Base-by-base conservation (phyloP, 2,329 filamentous ascomycete species). In the Thermoascus crustaceus region DNA sequence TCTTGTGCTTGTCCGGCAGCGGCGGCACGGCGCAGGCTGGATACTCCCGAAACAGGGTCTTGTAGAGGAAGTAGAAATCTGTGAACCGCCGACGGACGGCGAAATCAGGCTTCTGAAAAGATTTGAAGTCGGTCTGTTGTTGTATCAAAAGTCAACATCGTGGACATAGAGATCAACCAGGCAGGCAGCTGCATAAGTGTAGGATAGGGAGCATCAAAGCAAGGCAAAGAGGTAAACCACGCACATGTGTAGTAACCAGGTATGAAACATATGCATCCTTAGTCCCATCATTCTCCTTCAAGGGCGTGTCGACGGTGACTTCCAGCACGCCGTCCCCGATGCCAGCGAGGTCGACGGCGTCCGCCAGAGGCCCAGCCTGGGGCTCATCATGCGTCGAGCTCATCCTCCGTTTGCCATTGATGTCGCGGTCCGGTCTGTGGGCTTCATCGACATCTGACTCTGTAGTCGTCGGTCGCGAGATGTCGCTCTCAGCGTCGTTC, bases 191-290 rank as follows among this genome's bases (percentile, higher is more conserved):
- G 46, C 44, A 46, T 47, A 49, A 39, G n/a, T n/a, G n/a, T n/a
- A n/a, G n/a, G n/a, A n/a, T 9, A 38, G 19, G 17, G 24, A 32
- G 18, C 10, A 14, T 31, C 14, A 19, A 13, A 17, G 23, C 13
- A 22, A 24, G 30, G 8, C 21, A 32, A 32, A 49, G 58, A 38
- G 36, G 30, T 16, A 32, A 30, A 32, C 32, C 26, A 62, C 69
- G 35, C 68, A 94, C 88, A 64, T 88, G 73, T 35, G 91, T 95
- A 29, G 85, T 91, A 46, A 98, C 85, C 32, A 93, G 72, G 60
- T 98, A 98, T 7, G 91, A 96, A 39, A 96, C 82, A 66, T 94
- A 98, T 35, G 86, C 83, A 63, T 95, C 91, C 63, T 95, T 95
- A 40, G 88, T 93, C 31, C 91, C 89, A 54, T 95, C 86, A 54